phyloP scores from a whole-genome alignment of 176 grass and related monocot species.

The Triticum monococcum region DNA sequence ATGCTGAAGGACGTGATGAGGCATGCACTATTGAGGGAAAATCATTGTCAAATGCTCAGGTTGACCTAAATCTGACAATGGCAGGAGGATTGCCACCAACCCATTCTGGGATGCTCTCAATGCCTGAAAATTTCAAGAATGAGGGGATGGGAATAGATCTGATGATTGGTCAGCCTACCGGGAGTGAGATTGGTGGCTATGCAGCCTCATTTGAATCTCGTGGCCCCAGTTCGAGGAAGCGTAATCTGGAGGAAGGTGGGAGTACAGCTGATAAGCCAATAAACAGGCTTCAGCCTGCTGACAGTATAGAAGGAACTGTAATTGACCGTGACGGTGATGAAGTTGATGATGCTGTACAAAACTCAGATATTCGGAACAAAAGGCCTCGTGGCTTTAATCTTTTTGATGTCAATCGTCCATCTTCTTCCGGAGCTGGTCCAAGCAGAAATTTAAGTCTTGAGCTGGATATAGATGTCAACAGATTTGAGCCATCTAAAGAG shows the following conservation, averaged over 20 bases:
- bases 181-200: constrained; percentile 85
- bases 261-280: constrained; percentile 87
- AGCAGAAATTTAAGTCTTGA: constrained; percentile 87
- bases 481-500: constrained; percentile 40
- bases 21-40: constrained; percentile 64
- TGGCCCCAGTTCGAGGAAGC: constrained; percentile 85
- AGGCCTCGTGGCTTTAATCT: constrained; percentile 76
- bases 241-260: constrained; percentile 88
- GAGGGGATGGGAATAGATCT: constrained; percentile 89
- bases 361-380: constrained; percentile 69
- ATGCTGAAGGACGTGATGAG: constrained; percentile 72
- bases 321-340: constrained; percentile 93
- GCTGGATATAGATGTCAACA: constrained; percentile 74
- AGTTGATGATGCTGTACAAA: constrained; percentile 79
- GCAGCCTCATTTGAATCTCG: constrained; percentile 93
- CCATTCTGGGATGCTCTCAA: constrained; percentile 48
- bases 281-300: constrained; percentile 66
- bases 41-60: constrained; percentile 76
- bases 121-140: constrained; percentile 51
- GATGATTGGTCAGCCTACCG: constrained; percentile 89
- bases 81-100: constrained; percentile 71
- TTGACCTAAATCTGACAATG: constrained; percentile 96
- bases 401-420: constrained; percentile 58
- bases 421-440: constrained; percentile 88
- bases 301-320: constrained; percentile 95